Base-by-base conservation (phyloP, 2,329 filamentous ascomycete genomes). In the Microdochium trichocladiopsis region DNA sequence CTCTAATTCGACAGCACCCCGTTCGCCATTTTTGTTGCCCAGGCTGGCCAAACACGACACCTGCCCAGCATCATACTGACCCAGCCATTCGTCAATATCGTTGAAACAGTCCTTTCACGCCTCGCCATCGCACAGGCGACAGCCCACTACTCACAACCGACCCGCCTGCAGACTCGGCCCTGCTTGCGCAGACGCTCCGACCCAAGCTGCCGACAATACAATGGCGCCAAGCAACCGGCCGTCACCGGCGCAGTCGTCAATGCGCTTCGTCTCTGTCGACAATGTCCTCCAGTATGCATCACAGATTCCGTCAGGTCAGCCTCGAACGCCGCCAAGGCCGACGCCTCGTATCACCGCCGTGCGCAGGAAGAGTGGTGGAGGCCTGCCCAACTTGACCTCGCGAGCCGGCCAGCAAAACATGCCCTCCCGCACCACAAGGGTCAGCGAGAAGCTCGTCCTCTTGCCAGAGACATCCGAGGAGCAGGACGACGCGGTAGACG, bases 381-480 rank as follows among this genome's bases (percentile, higher is more conserved):
- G 71, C 11, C 66, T 76, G 36, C 72, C 74, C n/a, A 67, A 65
- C 28, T 60, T 72, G 21, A 67, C 69, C 49, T 69, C 70, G 41
- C 71, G 77, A 4, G 73, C 74, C 50, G 79, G 78, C 55, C 72
- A 74, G 61, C 78, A 82, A 52, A 79, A 76, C 47, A 72, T 96
- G 58, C 94, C 93, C 0, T 87, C 90, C 5, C 82, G 94, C 51
- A 95, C 91, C 36, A 95, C 90, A 25, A 96, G 97, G 69, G 87
- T 95, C 57, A 96, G 90, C 68, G 90, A 97, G 73, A 97, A 97
- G 71, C 77, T 99, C n/a, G 94, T 99, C 0, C 76, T 97, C 33
- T 78, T 99, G 14, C 94, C 94, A 1, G 93, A 96, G 64, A 87
- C 91, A 1, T 76, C 77, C 3, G 79, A 80, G 51, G 81, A 82